Percentiles rank a stretch among this genome's conserved stretches.
phyloP scores from a whole-genome alignment of 495 filamentous ascomycete species.

The Penicillium cosmopolitanum region DNA sequence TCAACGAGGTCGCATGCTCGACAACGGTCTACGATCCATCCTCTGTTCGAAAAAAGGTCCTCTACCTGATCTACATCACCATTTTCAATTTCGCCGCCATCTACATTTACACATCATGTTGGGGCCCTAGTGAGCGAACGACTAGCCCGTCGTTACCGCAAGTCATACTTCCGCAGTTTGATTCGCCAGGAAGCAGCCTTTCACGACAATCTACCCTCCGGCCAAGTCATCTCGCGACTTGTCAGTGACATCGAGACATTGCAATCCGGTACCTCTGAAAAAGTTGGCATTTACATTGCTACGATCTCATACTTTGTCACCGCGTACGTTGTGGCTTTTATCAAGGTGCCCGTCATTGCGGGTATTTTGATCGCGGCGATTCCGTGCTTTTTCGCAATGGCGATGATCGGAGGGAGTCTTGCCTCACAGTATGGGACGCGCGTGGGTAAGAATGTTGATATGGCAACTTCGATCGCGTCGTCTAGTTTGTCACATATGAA shows the following conservation, averaged over 20 bases:
- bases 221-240: conserved; percentile 61
- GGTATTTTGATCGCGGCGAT: conserved; percentile 55
- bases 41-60: conserved; percentile 56
- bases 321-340: conserved; percentile 64
- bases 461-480: conserved; percentile 48
- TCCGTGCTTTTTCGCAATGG: conserved; percentile 66
- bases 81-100: conserved; percentile 62
- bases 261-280: conserved; percentile 64
- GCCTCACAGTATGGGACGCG: conserved; percentile 46
- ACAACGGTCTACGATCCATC: conserved; percentile 33
- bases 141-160: conserved; percentile 60
- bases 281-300: conserved; percentile 61
- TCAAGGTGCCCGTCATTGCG: conserved; percentile 49
- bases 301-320: conserved; percentile 64
- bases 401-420: conserved; percentile 51
- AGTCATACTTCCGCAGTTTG: conserved; percentile 56
- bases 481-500: conserved; percentile 45
- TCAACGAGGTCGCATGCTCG: conserved; percentile 60
- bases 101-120: conserved; percentile 53
- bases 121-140: conserved; percentile 62
- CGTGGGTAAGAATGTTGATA: conserved; percentile 49
- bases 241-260: conserved; percentile 60
- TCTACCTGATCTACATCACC: conserved; percentile 62
- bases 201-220: conserved; percentile 57
- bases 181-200: conserved; percentile 62